These are phyloP conservation scores for Trichoderma simmonsii DNA, from an alignment of 2,329 filamentous ascomycete genomes.

Conservation along the genomic window DNA sequence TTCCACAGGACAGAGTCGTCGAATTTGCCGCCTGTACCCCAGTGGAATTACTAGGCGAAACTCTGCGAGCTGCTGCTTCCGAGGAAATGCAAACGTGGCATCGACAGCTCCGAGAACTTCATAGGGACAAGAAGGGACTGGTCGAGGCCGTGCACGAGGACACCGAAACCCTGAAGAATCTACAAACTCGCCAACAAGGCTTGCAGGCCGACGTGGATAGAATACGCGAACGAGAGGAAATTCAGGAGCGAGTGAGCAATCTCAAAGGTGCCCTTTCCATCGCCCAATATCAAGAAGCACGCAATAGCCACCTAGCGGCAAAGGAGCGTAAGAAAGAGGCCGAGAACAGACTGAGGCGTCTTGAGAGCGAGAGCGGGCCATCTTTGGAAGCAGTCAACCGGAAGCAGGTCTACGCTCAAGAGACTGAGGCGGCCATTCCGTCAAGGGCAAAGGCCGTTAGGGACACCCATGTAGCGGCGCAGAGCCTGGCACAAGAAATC, in stretches of 20 bases:
- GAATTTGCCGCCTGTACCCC: conserved; percentile 86
- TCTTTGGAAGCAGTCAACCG: conserved; percentile 63
- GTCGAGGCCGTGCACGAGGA: conserved; percentile 57
- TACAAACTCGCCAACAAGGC: conserved; percentile 70
- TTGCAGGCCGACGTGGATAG: conserved; percentile 81
- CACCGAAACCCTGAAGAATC: conserved; percentile 59
- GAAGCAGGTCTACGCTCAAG: conserved; percentile 64
- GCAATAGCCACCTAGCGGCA: conserved; percentile 44
- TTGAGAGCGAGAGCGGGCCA: conserved; percentile 62
- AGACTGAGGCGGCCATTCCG: conserved; percentile 54
- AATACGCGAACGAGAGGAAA: conserved; percentile 69
- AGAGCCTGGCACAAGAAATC: conserved; percentile 42
- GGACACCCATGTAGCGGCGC: conserved; percentile 50
- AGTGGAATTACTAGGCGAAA: conserved; percentile 78
- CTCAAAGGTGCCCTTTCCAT: conserved; percentile 65
- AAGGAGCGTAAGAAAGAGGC: conserved; percentile 56
- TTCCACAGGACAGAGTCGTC: conserved; percentile 92
- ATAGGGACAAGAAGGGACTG: conserved; percentile 63
- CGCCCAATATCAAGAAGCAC: conserved; percentile 59
- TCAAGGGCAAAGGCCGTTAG: conserved; percentile 54
- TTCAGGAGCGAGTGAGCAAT: conserved; percentile 61
- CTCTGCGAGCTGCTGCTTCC: conserved; percentile 82
- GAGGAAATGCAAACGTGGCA: conserved; percentile 79
- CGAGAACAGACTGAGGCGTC: conserved; percentile 52
- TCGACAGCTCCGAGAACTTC: conserved; percentile 65